phyloP scores from a whole-genome alignment of 2,329 filamentous ascomycete species.

The Albifimbria verrucaria region DNA sequence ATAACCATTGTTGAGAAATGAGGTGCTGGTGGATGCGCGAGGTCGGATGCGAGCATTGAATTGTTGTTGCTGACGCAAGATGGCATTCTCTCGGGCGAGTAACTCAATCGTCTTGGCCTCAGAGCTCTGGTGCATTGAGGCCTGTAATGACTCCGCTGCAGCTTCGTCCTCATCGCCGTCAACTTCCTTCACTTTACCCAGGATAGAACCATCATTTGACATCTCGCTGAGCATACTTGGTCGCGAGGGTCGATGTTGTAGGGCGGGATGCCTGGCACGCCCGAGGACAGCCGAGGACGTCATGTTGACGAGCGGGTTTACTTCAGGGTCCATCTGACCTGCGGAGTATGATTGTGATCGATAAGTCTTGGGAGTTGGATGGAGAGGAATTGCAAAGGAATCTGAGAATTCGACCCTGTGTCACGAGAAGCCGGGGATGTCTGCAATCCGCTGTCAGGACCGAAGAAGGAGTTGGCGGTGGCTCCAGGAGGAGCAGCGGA shows the following conservation, averaged over 20 bases:
- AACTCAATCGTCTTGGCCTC: slow-evolving; percentile 63
- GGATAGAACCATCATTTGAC: slow-evolving; percentile 58
- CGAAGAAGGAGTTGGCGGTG: slow-evolving; percentile 45
- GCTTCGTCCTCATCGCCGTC: slow-evolving; percentile 65
- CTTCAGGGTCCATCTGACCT: slow-evolving; percentile 77
- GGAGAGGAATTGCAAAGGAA: slow-evolving; percentile 82
- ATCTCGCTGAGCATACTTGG: slow-evolving; percentile 74
- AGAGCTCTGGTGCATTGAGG: slow-evolving; percentile 49
- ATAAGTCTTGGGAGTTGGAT: slow-evolving; percentile 88
- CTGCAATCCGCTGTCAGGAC: slow-evolving; percentile 43
- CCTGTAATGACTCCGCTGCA: slow-evolving; percentile 44
- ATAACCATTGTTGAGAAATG: slow-evolving; percentile 56
- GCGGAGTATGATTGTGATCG: slow-evolving; percentile 97
- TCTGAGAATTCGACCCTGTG: slow-evolving; percentile 57
- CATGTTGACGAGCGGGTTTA: slow-evolving; percentile 35
- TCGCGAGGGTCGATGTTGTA: slow-evolving; percentile 79
- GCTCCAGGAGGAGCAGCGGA: slow-evolving; percentile 51
- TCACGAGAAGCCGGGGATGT: slow-evolving; percentile 50
- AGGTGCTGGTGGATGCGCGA: slow-evolving; percentile 53
- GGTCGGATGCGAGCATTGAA: slow-evolving; percentile 55
- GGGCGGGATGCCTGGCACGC: slow-evolving; percentile 59
- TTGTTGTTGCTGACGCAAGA: slow-evolving; percentile 54
- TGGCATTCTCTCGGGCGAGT: slow-evolving; percentile 59
- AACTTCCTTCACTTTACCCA: slow-evolving; percentile 68
- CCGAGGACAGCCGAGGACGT: slow-evolving; percentile 47